These are phyloP conservation scores for Acanthochlamys bracteata DNA, from an alignment of 106 monocot genomes.

Conservation along the genomic window DNA sequence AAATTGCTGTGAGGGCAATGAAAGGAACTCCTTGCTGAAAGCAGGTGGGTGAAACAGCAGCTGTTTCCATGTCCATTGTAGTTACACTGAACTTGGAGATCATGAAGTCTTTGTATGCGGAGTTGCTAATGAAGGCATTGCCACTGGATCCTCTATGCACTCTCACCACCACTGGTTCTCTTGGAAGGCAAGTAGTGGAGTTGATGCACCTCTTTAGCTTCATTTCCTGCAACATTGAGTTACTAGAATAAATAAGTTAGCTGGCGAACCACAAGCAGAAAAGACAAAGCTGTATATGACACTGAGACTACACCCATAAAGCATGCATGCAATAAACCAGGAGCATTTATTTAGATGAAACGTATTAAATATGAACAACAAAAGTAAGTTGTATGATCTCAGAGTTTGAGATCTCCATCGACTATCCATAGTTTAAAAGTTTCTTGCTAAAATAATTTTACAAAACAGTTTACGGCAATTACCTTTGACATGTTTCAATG, in stretches of 20 bases:
- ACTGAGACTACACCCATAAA: too few species aligned
- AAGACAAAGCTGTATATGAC: too few species aligned
- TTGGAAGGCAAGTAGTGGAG: constrained; percentile 33
- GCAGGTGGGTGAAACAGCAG: constrained; percentile 37
- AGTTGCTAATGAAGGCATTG: constrained; percentile 39
- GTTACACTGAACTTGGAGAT: constrained; percentile 29
- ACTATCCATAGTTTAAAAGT: too few species aligned
- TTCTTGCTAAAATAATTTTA: background rate
- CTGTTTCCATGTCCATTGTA: constrained; percentile 52
- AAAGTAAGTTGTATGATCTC: too few species aligned
- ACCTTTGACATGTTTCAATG: too few species aligned
- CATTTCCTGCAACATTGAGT: background rate
- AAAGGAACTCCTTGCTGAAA: constrained; percentile 24
- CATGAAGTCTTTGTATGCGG: constrained; percentile 38
- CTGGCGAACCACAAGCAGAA: too few species aligned
- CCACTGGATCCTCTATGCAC: constrained; percentile 32
- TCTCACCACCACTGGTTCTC: constrained; percentile 15
- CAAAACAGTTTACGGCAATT: background rate
- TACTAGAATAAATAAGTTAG: too few species aligned
- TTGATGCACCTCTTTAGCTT: constrained; percentile 31
- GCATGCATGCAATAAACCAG: too few species aligned
- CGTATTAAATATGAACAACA: too few species aligned
- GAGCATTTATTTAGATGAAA: too few species aligned
- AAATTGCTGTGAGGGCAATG: constrained; percentile 37
- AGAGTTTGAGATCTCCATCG: too few species aligned